phyloP scores from a whole-genome alignment of 306 rosid genomes.

The Elaeagnus macrophylla region DNA sequence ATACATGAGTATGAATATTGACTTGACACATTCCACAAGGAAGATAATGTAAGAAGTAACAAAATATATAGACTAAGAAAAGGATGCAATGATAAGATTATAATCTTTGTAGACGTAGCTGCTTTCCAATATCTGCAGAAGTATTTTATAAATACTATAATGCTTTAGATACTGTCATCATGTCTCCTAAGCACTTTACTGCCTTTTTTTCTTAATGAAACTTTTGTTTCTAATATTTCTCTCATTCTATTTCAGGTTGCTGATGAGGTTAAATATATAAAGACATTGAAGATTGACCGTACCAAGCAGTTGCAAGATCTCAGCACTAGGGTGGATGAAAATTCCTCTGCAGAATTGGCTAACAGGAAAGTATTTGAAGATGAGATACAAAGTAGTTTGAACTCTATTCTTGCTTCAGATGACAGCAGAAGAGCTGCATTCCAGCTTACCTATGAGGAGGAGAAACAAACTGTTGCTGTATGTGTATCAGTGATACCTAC shows the following conservation, averaged over 20 bases:
- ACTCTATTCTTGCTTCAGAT: constrained; percentile 59
- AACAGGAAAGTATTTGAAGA: constrained; percentile 67
- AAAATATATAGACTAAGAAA: no score
- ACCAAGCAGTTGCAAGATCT: constrained; percentile 67
- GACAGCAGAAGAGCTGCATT: constrained; percentile 75
- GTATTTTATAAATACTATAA: no score
- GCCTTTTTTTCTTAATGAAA: no score
- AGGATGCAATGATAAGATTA: no score
- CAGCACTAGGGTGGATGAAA: constrained; percentile 58
- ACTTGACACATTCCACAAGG: no score
- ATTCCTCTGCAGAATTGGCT: constrained; percentile 45
- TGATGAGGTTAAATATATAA: constrained; percentile 71
- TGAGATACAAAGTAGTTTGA: constrained; percentile 60
- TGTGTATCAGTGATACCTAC: constrained; percentile 15
- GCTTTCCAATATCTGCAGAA: no score
- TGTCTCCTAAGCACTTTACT: no score
- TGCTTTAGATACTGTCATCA: no score
- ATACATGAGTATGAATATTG: no score
- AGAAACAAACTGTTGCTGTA: constrained; percentile 88
- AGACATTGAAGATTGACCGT: constrained; percentile 58
- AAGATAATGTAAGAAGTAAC: no score
- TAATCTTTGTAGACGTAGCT: no score
- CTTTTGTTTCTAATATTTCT: constrained; percentile 11
- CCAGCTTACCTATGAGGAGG: constrained; percentile 77
- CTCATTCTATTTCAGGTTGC: constrained; percentile 46